Evolutionary conservation across 345 rosid genomes (phyloP).

Genomic region (Euphorbia peplus): DNA sequence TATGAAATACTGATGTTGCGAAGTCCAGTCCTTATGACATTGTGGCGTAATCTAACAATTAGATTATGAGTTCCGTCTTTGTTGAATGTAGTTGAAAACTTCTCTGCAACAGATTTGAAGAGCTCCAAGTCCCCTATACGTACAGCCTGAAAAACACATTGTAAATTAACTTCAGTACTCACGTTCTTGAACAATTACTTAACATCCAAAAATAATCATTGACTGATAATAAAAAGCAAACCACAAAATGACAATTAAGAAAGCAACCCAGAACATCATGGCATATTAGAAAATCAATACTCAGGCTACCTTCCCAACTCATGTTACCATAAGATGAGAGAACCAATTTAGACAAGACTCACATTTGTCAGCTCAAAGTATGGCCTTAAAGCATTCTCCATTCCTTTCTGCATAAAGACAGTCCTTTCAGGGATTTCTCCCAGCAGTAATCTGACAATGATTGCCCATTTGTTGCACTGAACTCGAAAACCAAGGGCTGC

Average conservation of each 20-base stretch:
- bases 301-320: not conserved
- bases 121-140: slow-evolving; percentile 88
- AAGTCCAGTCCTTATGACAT: slow-evolving; percentile 76
- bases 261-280: not conserved
- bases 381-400: slow-evolving; percentile 77
- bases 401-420: slow-evolving; percentile 80
- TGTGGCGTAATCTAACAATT: slow-evolving; percentile 71
- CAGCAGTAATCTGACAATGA: slow-evolving; percentile 64
- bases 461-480: slow-evolving; percentile 83
- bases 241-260: not conserved
- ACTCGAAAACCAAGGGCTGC: slow-evolving; percentile 75
- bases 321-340: not conserved
- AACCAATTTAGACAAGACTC: slow-evolving; percentile 24
- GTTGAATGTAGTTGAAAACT: slow-evolving; percentile 55
- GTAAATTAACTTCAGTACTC: not conserved
- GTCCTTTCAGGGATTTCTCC: slow-evolving; percentile 90
- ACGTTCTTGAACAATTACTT: not conserved
- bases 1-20: slow-evolving; percentile 78
- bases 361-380: slow-evolving; percentile 90
- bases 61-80: slow-evolving; percentile 62
- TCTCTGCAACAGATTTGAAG: slow-evolving; percentile 66
- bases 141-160: slow-evolving; percentile 54
- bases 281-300: not conserved
- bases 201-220: not conserved
- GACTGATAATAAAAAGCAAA: not conserved